These are phyloP conservation scores for Filobasidium wieringae DNA, from an alignment of 768 basidiomycete species.

Conservation along the genomic window DNA sequence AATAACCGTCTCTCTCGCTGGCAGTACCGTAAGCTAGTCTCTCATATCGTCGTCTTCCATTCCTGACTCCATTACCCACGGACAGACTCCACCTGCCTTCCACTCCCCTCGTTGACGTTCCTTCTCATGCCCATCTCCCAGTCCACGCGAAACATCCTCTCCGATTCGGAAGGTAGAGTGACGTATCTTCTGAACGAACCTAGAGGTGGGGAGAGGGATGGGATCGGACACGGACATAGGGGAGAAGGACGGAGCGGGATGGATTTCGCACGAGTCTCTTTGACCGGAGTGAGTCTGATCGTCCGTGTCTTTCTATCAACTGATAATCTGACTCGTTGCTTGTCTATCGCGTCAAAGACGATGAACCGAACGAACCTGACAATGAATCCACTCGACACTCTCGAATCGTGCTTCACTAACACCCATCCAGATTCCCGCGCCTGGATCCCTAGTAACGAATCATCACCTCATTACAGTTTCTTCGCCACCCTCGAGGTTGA, in stretches of 20 bases:
- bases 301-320: too few relatives aligned
- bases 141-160: slow-evolving; percentile 28
- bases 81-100: slow-evolving; percentile 31
- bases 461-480: slow-evolving; percentile 17
- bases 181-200: slow-evolving; percentile 30
- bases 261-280: slow-evolving; percentile 29
- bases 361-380: too few relatives aligned
- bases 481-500: slow-evolving; percentile 31
- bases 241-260: slow-evolving; percentile 19
- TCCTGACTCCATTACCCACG: neutral
- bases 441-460: slow-evolving; percentile 24
- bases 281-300: slow-evolving; percentile 37
- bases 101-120: slow-evolving; percentile 28
- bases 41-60: neutral
- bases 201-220: neutral
- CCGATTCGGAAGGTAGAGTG: slow-evolving; percentile 15
- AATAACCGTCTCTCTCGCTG: neutral
- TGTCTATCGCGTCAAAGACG: too few relatives aligned
- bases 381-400: slow-evolving; percentile 8
- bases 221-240: neutral
- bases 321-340: too few relatives aligned
- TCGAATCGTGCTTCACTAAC: slow-evolving; percentile 22
- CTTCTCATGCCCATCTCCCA: slow-evolving; percentile 32
- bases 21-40: slow-evolving; percentile 14
- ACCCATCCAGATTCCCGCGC: slow-evolving; percentile 30